Conservation (phyloP, 2,329 filamentous ascomycete genomes). For the Ophiostoma himal-ulmi region DNA sequence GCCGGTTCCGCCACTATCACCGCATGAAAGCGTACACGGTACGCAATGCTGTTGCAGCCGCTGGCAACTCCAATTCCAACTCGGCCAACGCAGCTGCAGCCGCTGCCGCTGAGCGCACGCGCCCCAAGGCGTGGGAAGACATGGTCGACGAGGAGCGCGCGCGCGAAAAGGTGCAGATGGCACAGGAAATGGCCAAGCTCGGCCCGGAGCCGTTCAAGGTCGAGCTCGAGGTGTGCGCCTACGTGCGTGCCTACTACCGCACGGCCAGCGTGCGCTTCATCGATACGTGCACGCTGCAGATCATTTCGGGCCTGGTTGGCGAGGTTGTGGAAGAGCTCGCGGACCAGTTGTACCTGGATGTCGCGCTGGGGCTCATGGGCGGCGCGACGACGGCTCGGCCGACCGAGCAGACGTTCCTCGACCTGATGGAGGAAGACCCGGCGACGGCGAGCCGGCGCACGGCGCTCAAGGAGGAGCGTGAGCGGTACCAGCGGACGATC, state of each 20-base stretch:
- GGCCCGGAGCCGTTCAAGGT: constrained; percentile 51
- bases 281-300: constrained; percentile 47
- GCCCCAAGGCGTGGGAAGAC: constrained; percentile 38
- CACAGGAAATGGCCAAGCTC: constrained; percentile 43
- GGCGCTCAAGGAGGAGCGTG: constrained; percentile 32
- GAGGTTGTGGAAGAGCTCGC: constrained; percentile 37
- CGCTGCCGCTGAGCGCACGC: constrained; percentile 27
- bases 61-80: neutral
- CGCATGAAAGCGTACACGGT: constrained; percentile 41
- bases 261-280: constrained; percentile 60
- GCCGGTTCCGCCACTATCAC: constrained; percentile 44
- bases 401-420: constrained; percentile 29
- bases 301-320: constrained; percentile 47
- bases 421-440: constrained; percentile 37
- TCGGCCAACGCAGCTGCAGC: neutral
- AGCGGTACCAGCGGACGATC: constrained; percentile 34
- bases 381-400: constrained; percentile 13
- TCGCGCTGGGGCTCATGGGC: constrained; percentile 39
- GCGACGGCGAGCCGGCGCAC: constrained; percentile 31
- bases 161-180: constrained; percentile 41
- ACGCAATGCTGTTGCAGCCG: neutral
- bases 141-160: constrained; percentile 45
- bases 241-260: constrained; percentile 63
- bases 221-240: constrained; percentile 58
- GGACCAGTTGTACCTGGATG: constrained; percentile 38